Percentiles rank a stretch among this genome's conserved stretches.
These are phyloP conservation scores for Incumbomyces delicatus DNA, from an alignment of 2,329 filamentous ascomycete species.

Conservation along the genomic window DNA sequence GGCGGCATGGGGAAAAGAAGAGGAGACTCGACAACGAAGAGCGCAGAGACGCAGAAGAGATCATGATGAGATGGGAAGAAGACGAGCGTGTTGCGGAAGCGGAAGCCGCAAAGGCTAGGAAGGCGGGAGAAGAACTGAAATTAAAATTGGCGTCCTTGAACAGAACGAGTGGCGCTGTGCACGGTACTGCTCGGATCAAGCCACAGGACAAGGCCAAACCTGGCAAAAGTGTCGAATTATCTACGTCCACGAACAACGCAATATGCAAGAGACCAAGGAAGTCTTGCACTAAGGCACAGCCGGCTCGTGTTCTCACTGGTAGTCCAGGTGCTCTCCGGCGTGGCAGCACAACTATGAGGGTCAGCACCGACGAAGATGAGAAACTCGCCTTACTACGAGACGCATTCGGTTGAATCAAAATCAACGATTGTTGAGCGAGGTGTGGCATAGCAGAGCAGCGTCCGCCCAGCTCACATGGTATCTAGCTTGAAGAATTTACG, in stretches of 20 bases:
- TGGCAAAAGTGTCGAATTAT: neutral
- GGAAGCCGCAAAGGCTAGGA: constrained; percentile 25
- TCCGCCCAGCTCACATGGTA: no score
- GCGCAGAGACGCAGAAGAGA: constrained; percentile 25
- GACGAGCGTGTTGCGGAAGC: constrained; percentile 33
- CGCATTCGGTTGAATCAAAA: constrained; percentile 2
- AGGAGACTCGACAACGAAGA: constrained; percentile 31
- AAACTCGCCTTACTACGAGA: constrained; percentile 4
- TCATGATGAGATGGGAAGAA: constrained; percentile 24
- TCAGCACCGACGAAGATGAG: neutral
- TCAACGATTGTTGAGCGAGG: no score
- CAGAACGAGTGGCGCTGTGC: no score
- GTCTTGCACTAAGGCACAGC: neutral
- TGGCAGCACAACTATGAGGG: neutral
- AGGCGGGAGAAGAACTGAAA: constrained; percentile 20
- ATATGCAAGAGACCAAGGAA: neutral
- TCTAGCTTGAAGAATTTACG: no score
- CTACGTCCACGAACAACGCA: neutral
- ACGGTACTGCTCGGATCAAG: neutral
- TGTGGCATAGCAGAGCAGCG: no score
- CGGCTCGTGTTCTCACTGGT: neutral
- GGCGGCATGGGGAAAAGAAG: constrained; percentile 21
- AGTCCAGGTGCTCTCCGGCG: no score
- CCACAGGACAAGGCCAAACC: neutral
- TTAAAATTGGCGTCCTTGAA: neutral